A percentile compares a stretch with the other conserved stretches of the same genome.
These are phyloP conservation scores for Penicillium frequentans DNA, from an alignment of 2,329 filamentous ascomycete genomes.

Conservation along the genomic window DNA sequence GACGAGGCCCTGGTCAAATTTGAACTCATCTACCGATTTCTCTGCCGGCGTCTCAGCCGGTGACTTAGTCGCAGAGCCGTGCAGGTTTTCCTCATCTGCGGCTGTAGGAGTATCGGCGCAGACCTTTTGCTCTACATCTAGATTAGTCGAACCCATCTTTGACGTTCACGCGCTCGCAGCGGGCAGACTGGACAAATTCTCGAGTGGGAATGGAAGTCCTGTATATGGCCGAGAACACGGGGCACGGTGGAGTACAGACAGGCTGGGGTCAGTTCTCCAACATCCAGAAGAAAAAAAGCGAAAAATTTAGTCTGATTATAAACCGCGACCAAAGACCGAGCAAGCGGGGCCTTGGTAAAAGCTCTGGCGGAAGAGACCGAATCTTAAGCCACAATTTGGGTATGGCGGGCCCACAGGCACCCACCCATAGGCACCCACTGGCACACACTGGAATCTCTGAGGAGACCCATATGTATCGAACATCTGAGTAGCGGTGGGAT, in stretches of 20 bases:
- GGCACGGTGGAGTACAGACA: background rate
- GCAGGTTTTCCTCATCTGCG: conserved; percentile 16
- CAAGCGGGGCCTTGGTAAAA: conserved; percentile 15
- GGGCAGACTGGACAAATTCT: background rate
- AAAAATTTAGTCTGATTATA: conserved; percentile 15
- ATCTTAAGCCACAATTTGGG: background rate
- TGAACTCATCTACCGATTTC: conserved; percentile 24
- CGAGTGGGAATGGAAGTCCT: background rate
- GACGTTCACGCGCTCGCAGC: background rate
- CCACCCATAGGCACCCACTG: conserved; percentile 1
- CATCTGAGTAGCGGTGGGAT: background rate
- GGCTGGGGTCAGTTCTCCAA: background rate
- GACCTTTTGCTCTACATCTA: conserved; percentile 26
- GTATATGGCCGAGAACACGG: background rate
- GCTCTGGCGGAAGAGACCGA: conserved; percentile 16
- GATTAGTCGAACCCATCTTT: conserved; percentile 25
- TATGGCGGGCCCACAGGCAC: background rate
- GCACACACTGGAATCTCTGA: conserved; percentile 11
- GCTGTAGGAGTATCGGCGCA: conserved; percentile 7
- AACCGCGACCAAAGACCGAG: conserved; percentile 8
- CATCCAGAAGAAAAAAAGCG: background rate
- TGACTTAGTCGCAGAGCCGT: conserved; percentile 6
- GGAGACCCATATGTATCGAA: background rate
- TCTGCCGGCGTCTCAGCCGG: conserved; percentile 15
- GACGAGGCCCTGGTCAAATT: conserved; percentile 36